Evolutionary conservation across 2,329 filamentous ascomycete genomes (phyloP).

Genomic region (Ceratocystis smalleyi): DNA sequence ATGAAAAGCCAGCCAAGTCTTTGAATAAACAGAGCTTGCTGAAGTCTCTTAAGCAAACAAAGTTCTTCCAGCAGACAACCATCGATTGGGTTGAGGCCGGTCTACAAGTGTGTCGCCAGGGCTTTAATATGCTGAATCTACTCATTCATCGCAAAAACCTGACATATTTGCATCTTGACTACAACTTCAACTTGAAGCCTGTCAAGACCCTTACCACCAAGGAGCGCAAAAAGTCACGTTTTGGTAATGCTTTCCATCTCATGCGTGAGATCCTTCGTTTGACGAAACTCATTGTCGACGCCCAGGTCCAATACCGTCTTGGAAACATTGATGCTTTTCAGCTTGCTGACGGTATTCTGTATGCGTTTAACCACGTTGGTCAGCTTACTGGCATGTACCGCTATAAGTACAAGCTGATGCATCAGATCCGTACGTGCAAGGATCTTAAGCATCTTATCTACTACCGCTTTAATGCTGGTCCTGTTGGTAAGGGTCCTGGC

Average conservation of each 20-base stretch:
- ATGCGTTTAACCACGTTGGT: conserved; percentile 97
- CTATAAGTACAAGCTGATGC: conserved; percentile 99
- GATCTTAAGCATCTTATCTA: conserved; percentile 98
- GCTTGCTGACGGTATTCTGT: conserved; percentile 94
- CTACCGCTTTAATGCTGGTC: conserved; percentile 93
- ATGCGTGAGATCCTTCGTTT: conserved; percentile 95
- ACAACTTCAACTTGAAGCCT: conserved; percentile 98
- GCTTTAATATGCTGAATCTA: conserved; percentile 98
- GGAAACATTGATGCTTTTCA: conserved; percentile 99
- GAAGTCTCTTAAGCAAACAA: conserved; percentile 80
- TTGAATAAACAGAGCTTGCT: conserved; percentile 89
- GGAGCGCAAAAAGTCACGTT: conserved; percentile 97
- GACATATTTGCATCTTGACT: conserved; percentile 94
- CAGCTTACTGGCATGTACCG: conserved; percentile 98
- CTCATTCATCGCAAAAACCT: conserved; percentile 97
- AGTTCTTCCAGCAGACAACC: conserved; percentile 98
- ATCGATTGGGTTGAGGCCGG: conserved; percentile 99
- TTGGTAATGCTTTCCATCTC: conserved; percentile 95
- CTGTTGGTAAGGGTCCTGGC: conserved; percentile 91
- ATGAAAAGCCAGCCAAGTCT: conserved; percentile 89
- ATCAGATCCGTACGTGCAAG: conserved; percentile 97
- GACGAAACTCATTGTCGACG: conserved; percentile 95
- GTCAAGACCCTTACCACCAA: conserved; percentile 98
- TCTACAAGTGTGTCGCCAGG: conserved; percentile 91
- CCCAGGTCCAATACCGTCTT: conserved; percentile 91